Conservation (phyloP, 2,329 filamentous ascomycete species). For the Colletotrichum chlorophyti region DNA sequence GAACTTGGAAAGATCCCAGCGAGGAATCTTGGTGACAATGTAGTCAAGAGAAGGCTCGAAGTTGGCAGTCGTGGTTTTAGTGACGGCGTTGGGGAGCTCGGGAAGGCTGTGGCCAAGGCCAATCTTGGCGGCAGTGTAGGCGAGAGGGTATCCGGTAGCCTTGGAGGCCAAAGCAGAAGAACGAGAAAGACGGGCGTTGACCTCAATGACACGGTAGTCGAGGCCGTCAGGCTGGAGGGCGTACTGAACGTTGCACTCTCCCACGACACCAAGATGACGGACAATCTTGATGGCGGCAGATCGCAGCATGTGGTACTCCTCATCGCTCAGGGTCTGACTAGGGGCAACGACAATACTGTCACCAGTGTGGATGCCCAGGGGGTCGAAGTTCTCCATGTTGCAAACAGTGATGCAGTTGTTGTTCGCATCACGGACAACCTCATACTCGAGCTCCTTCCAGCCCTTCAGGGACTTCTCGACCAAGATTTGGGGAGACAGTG, state of each 20-base stretch:
- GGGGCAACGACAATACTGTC: conserved; percentile 98
- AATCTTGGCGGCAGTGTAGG: conserved; percentile 98
- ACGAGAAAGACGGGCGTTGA: conserved; percentile 97
- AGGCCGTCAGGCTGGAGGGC: conserved; percentile 94
- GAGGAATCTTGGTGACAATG: conserved; percentile 97
- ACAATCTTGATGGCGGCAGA: conserved; percentile 98
- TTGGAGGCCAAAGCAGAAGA: conserved; percentile 97
- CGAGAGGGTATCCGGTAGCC: conserved; percentile 95
- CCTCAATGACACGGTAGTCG: conserved; percentile 98
- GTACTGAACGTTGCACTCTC: conserved; percentile 91
- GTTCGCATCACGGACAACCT: conserved; percentile 94
- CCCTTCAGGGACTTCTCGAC: conserved; percentile 99
- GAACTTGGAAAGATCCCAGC: conserved; percentile 99
- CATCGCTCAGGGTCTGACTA: conserved; percentile 94
- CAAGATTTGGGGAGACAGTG: conserved; percentile 92
- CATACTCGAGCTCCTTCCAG: conserved; percentile 99
- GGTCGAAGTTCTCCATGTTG: conserved; percentile 85
- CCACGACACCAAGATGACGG: conserved; percentile 93
- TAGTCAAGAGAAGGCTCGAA: conserved; percentile 98
- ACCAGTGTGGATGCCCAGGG: conserved; percentile 95
- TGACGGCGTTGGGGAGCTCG: conserved; percentile 96
- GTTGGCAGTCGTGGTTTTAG: conserved; percentile 98
- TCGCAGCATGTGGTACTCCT: conserved; percentile 99
- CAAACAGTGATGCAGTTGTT: conserved; percentile 77
- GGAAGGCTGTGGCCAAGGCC: conserved; percentile 94